Percentiles rank a stretch among this genome's conserved stretches.
phyloP scores from a whole-genome alignment of 169 alveolate species.

The Babesia sp. region DNA sequence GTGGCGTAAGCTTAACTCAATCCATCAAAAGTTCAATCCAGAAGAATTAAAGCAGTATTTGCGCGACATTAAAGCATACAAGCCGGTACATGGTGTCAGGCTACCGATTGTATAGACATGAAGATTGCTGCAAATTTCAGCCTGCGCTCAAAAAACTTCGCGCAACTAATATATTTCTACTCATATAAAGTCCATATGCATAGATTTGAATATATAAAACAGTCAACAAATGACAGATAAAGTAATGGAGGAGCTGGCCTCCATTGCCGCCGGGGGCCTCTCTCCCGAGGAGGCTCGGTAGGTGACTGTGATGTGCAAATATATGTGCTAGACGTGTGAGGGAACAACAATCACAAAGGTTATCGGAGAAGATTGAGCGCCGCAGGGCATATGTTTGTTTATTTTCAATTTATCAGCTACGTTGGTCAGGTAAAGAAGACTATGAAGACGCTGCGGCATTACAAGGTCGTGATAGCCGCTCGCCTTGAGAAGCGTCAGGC shows the following conservation, averaged over 20 bases:
- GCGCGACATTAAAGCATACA: slow-evolving; percentile 35
- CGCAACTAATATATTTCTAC: neutral
- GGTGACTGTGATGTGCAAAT: neutral
- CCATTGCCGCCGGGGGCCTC: slow-evolving; percentile 1
- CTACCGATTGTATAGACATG: slow-evolving; percentile 38
- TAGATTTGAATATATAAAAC: neutral
- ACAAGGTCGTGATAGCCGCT: slow-evolving; percentile 2
- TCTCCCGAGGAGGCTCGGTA: slow-evolving; percentile 12
- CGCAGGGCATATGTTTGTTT: neutral
- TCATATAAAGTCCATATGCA: neutral
- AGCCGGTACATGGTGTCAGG: slow-evolving; percentile 55
- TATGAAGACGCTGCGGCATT: slow-evolving; percentile 15
- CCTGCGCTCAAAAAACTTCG: neutral
- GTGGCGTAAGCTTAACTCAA: slow-evolving; percentile 55
- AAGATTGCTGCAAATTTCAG: neutral
- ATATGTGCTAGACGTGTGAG: neutral
- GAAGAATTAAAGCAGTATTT: slow-evolving; percentile 51
- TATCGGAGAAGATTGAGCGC: neutral
- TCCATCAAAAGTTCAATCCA: slow-evolving; percentile 8
- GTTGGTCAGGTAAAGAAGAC: slow-evolving; percentile 25
- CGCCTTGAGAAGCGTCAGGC: neutral
- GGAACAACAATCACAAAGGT: neutral
- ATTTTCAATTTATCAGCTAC: neutral
- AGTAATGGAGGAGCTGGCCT: neutral
- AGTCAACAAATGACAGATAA: neutral